phyloP scores from a whole-genome alignment of 208 protist species.

The Leishmania aethiopica region DNA sequence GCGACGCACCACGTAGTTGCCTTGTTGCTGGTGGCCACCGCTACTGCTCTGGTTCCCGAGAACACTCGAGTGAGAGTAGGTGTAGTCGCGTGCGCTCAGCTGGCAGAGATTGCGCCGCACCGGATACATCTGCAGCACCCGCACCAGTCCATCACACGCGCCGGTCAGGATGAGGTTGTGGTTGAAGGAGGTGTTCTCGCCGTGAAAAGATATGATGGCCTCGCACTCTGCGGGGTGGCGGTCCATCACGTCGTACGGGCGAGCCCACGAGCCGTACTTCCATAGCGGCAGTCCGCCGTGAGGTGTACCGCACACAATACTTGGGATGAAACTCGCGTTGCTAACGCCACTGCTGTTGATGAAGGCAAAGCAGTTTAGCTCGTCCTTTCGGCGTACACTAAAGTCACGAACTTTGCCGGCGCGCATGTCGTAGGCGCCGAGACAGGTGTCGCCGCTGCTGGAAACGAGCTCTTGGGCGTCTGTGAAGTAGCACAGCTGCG shows the following conservation, averaged over 20 bases:
- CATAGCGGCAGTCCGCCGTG: conserved; percentile 79
- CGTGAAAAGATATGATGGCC: conserved; percentile 84
- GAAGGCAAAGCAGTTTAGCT: conserved; percentile 90
- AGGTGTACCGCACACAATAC: conserved; percentile 87
- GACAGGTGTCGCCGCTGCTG: conserved; percentile 87
- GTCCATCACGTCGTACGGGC: conserved; percentile 84
- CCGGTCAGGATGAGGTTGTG: conserved; percentile 91
- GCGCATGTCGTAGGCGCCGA: conserved; percentile 82
- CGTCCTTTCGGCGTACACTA: conserved; percentile 86
- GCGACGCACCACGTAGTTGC: conserved; percentile 48
- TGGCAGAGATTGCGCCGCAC: conserved; percentile 86
- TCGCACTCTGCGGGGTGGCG: conserved; percentile 86
- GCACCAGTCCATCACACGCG: conserved; percentile 85
- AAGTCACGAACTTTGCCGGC: conserved; percentile 77
- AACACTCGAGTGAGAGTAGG: conserved; percentile 71
- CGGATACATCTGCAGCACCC: conserved; percentile 90
- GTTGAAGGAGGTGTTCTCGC: conserved; percentile 80
- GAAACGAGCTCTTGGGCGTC: conserved; percentile 85
- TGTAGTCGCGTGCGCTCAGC: conserved; percentile 85
- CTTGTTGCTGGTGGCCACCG: conserved; percentile 31
- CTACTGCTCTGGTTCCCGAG: conserved; percentile 31
- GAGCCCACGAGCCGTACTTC: conserved; percentile 91
- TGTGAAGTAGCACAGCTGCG: conserved; percentile 88
- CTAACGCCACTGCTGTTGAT: conserved; percentile 81
- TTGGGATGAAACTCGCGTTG: conserved; percentile 79